Base-by-base conservation (phyloP, 164 flowering plant species). In the Magnolia changhungtana region DNA sequence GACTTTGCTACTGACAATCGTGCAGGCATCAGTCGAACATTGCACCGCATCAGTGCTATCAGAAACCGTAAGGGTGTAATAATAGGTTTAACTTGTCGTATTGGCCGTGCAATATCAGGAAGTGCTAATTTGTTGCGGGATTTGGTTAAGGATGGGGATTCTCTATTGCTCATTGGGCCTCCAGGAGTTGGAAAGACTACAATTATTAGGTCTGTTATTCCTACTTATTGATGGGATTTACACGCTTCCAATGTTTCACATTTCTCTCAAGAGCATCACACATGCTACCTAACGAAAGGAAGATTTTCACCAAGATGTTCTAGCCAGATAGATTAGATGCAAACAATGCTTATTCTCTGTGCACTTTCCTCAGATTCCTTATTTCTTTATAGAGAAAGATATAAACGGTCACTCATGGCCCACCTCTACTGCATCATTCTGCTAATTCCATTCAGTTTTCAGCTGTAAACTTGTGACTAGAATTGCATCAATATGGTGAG, bases 131-230 rank as follows among this genome's bases (percentile, higher is more conserved):
- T 90, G 80, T 79, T 95, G 84, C 80, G 86, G 77, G 97, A 93
- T 82, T 85, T 95, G 83, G 89, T 95, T 55, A 85, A 87, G 76
- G 91, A 90, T 80, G 97, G 97, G 63, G 87, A 86, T 84, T 95
- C 99, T 67, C 76, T 95, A 81, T 81, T 95, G 86, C 90, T 95
- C 50, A 93, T 95, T 79, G 99, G 98, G 20, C 98, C 98, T 80
- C 99, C 99, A 16, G 98, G 98, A 65, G 99, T 95, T 21, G 99
- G 99, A 70, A 95, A 95, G 86, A 95, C 99, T 23, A 95, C 99
- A 45, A 92, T 95, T 77, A 92, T 95, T 72, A 89, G 98, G 98
- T 95, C 10, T 11, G 49, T 52, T 51, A n/a, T 19, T 50, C 61
- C 16, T 68, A 27, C 61, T 75, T 23, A 3, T 16, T 49, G 7